Base-by-base conservation (phyloP, 768 basidiomycete species). In the Rhodotorula paludigena region DNA sequence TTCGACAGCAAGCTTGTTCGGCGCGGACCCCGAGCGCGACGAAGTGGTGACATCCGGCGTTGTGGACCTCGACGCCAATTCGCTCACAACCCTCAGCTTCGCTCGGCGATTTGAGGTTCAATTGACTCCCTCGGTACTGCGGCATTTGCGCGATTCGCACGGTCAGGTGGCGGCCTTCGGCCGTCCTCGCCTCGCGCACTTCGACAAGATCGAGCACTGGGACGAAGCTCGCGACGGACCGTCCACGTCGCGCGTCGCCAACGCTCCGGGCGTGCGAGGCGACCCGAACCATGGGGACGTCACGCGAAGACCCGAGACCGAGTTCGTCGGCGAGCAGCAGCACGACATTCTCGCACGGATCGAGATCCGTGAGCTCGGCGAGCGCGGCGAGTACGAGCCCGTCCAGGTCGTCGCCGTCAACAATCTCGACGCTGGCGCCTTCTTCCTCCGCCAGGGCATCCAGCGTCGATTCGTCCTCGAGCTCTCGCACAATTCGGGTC, bases 111-210 rank as follows among this genome's bases (percentile, higher is more conserved):
- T 97, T 79, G 86, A 88, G 18, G 82, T 96, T 59, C 84, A 87
- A 32, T 84, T 87, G 36, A 85, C 88, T 14, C 81, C 85, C 39
- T 89, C 87, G 76, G 86, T 90, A 18, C 78, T 90, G 53, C 81
- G 80, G 35, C 85, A 92, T 76, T 78, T 97, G 45, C 83, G 84
- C 39, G 83, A 85, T 66, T 86, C 87, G 30, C 90, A 91, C 76
- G 89, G 88, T 4, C 87, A 87, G 3, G 83, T 99, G 74, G 90
- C 96, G 74, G 89, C 98, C 78, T 97, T 93, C 73, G 94, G 89
- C 21, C 82, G 86, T 12, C 82, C 88, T 66, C 86, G 85, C 57
- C 84, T 90, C 21, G 87, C 86, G 23, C 98, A 94, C 78, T 78
- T 98, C 73, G 88, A 90, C 68, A 85, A 91, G 11, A 80, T 97